Percentiles rank a stretch among this genome's conserved stretches.
Evolutionary conservation across 1,139 yeast species (phyloP).

Genomic region (Nakaseomyces sp.): DNA sequence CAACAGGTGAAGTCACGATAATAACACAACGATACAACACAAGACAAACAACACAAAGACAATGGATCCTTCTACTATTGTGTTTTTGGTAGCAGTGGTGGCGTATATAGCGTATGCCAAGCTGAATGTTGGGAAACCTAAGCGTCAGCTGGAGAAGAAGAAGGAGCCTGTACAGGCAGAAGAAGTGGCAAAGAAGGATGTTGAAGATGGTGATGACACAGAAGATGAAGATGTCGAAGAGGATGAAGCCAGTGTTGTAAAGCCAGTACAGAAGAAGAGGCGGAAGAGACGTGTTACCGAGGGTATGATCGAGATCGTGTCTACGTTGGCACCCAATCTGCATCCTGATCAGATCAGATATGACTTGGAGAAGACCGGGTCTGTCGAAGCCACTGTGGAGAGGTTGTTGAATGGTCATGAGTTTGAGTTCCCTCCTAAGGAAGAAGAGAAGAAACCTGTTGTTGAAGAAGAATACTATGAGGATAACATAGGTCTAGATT

Average conservation of each 20-base stretch:
- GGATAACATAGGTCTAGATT: background rate
- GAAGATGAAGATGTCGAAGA: no score
- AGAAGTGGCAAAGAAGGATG: background rate
- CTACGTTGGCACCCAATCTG: constrained; percentile 68
- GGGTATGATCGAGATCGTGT: constrained; percentile 81
- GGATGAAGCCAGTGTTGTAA: background rate
- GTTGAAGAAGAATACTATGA: constrained; percentile 1
- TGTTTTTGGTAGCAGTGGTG: constrained; percentile 19
- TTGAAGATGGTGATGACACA: no score
- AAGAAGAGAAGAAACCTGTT: background rate
- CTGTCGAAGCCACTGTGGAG: constrained; percentile 73
- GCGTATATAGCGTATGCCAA: constrained; percentile 22
- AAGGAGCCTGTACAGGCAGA: background rate
- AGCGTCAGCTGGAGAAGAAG: constrained; percentile 5
- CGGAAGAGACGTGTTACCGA: constrained; percentile 50
- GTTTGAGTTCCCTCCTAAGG: constrained; percentile 56
- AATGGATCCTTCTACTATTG: constrained; percentile 21
- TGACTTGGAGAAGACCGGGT: constrained; percentile 61
- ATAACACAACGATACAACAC: background rate
- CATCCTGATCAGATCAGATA: constrained; percentile 60
- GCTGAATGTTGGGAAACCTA: constrained; percentile 26
- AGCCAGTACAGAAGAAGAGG: background rate
- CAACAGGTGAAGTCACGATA: no score
- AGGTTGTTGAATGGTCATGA: constrained; percentile 54
- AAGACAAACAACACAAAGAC: background rate